Conservation (phyloP, 2,329 filamentous ascomycete genomes). For the Diplodia corticola region DNA sequence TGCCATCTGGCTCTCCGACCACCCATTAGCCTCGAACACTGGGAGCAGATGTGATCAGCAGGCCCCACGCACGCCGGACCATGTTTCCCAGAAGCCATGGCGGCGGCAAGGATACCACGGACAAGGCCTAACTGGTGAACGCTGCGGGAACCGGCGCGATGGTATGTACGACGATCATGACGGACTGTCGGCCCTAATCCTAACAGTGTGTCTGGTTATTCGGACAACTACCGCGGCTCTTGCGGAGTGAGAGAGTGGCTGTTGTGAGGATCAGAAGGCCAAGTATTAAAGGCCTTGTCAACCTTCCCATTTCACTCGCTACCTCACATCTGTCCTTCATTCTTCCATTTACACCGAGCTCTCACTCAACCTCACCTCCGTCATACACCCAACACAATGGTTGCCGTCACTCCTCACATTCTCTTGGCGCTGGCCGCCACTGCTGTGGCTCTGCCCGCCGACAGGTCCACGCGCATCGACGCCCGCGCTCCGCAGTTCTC, state of each 20-base stretch:
- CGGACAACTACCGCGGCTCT: background rate
- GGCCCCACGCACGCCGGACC: background rate
- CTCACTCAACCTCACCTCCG: background rate
- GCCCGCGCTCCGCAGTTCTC: constrained; percentile 8
- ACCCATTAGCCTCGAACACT: background rate
- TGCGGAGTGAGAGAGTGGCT: background rate
- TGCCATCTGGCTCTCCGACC: background rate
- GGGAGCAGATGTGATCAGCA: background rate
- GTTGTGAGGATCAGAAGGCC: background rate
- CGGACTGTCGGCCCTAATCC: background rate
- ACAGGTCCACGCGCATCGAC: background rate
- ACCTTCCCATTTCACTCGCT: background rate
- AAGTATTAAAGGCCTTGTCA: background rate
- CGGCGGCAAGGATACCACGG: background rate
- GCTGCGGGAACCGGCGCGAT: background rate
- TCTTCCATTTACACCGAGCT: background rate
- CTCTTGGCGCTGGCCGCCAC: constrained; percentile 6
- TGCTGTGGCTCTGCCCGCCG: background rate
- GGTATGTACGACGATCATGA: background rate
- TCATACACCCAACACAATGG: background rate
- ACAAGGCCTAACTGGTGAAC: background rate
- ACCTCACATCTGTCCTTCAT: background rate
- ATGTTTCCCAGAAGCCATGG: background rate
- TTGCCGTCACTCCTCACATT: background rate
- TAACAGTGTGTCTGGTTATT: background rate